Base-by-base conservation (phyloP, 1,284 basidiomycete species). In the Papiliotrema fonsecae region DNA sequence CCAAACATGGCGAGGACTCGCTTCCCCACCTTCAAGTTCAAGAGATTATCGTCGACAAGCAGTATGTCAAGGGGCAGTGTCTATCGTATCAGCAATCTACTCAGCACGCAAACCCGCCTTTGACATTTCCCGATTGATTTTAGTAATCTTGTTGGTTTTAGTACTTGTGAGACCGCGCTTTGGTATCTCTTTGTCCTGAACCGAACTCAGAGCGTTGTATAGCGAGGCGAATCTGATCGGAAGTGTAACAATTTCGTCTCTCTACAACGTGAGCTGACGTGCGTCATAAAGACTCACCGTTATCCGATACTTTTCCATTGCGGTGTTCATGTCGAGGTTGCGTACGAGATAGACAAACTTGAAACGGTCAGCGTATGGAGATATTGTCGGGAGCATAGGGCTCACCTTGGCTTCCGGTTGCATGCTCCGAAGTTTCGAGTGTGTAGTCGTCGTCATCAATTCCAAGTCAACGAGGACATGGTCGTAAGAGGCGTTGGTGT, bases 1-100 rank as follows among this genome's bases (percentile, higher is more conserved):
- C 70, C 70, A 44, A 65, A 69, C 47, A 69, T 57, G 46, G 62
- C 64, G 10, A 72, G 55, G 27, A 70, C 62, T 39, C 65, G 50
- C 7, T 46, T 52, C 10, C 66, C 67, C 10, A 72, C 71, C 6
- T 56, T 52, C n/a, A 65, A 45, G 45, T 74, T 74, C 55, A 70
- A 61, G 0, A 50, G 41, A 40, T 67, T 72, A 52, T 74, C 70
- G 44, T 74, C 72, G 2, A 74, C 72, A 1, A 70, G 52, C 14
- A 74, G 57, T 24, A 74, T 65, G 6, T 55, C 32, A 10, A 72
- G 57, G 2, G 70, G 72, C n/a, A n/a, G n/a, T n/a, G n/a, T n/a
- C n/a, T n/a, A n/a, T n/a, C n/a, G n/a, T n/a, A n/a, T n/a, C n/a
- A n/a, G n/a, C n/a, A n/a, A n/a, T n/a, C n/a, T n/a, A n/a, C n/a